phyloP scores from a whole-genome alignment of 176 grass and related monocot genomes.

The Zoysia pacifica region DNA sequence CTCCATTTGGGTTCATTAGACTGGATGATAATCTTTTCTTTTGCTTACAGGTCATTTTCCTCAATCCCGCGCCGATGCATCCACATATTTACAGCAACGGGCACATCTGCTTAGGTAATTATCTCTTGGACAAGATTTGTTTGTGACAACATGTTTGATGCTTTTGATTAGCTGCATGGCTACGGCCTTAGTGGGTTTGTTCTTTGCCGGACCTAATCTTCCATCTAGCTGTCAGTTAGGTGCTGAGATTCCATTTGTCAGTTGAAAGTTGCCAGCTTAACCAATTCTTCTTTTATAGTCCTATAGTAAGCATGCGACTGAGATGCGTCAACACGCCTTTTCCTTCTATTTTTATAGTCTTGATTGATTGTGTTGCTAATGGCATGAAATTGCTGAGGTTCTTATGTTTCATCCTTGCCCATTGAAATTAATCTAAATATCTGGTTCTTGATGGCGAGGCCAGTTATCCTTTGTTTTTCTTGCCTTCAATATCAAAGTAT shows the following conservation, averaged over 20 bases:
- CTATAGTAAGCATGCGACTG: conserved; percentile 18
- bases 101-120: conserved; percentile 95
- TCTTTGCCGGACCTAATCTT: conserved; percentile 46
- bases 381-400: conserved; percentile 1
- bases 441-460: background rate
- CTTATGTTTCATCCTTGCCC: background rate
- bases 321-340: conserved; percentile 22
- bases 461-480: background rate
- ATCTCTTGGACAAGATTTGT: conserved; percentile 20
- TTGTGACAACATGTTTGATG: background rate
- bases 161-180: conserved; percentile 16
- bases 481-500: background rate
- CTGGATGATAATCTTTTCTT: conserved; percentile 7
- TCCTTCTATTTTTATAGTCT: background rate
- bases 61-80: conserved; percentile 83
- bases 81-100: conserved; percentile 98
- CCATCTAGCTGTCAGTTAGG: conserved; percentile 49
- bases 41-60: conserved; percentile 78
- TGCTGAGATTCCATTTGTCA: conserved; percentile 44
- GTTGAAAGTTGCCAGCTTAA: conserved; percentile 39
- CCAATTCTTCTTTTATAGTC: conserved; percentile 27
- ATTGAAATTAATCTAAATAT: conserved; percentile 24
- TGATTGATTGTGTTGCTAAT: conserved; percentile 6
- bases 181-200: conserved; percentile 9
- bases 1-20: background rate